Evolutionary conservation across 164 flowering plant species (phyloP).

Genomic region (Macadamia integrifolia): DNA sequence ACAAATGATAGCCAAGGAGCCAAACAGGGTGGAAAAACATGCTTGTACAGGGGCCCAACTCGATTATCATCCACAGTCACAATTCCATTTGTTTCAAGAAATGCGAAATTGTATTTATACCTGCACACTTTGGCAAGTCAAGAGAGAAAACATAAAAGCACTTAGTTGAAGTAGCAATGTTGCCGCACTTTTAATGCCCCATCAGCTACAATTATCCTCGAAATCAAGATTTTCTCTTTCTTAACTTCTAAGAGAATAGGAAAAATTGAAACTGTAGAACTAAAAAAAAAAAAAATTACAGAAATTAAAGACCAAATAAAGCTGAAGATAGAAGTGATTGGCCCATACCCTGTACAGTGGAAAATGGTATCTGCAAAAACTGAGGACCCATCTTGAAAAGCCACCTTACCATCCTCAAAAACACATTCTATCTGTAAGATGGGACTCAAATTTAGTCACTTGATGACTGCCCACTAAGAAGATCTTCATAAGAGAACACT

Average conservation of each 20-base stretch:
- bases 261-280: no score
- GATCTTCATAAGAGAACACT: background rate
- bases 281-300: no score
- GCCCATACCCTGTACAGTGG: slow-evolving; percentile 37
- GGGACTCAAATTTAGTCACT: no score
- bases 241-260: no score
- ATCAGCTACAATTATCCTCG: no score
- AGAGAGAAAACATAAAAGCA: no score
- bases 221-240: no score
- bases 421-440: slow-evolving; percentile 23
- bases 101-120: slow-evolving; percentile 33
- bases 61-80: slow-evolving; percentile 39
- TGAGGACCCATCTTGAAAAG: slow-evolving; percentile 32
- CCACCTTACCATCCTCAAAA: slow-evolving; percentile 28
- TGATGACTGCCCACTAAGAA: no score
- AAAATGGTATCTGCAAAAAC: slow-evolving; percentile 32
- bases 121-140: slow-evolving; percentile 8
- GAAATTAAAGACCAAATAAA: no score
- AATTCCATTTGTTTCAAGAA: slow-evolving; percentile 33
- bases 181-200: no score
- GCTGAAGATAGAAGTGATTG: no score
- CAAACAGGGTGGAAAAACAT: slow-evolving; percentile 40
- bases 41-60: slow-evolving; percentile 47
- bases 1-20: slow-evolving; percentile 45
- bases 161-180: no score